Evolutionary conservation across 2,329 filamentous ascomycete species (phyloP), one percentile per base, ranked within the genome.

Genomic region (Erysiphe pulchra): DNA sequence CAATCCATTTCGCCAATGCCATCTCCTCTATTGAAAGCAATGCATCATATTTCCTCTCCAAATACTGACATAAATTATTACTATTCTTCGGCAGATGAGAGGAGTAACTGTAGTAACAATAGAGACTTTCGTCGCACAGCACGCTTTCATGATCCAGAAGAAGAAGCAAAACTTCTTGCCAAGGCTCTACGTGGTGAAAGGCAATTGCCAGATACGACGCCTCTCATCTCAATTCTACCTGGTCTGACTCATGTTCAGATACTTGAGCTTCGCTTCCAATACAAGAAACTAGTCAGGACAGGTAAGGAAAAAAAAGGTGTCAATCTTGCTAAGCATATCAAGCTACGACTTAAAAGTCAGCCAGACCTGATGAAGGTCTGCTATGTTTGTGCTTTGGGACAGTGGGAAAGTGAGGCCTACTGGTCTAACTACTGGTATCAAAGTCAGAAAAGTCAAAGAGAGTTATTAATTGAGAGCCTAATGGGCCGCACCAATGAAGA

Each of bases 351-450:
- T 55, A 85, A 86, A 62, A 76, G 82, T 39, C 71, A 76, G 53
- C 68, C 76, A 4, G 77, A 74, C 53, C 77, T 95, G 52, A 87
- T 86, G 63, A 95, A 95, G 62, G 80, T 81, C 7, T 85, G 80
- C 56, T 94, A 95, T 60, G 76, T 86, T 3, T 86, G 83, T 2
- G 85, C 87, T 0, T 71, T 95, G 0, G 90, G 90, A 10, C 71
- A 72, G 45, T 95, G 85, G 77, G 90, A 94, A 63, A 79, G 77
- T 53, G 90, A 98, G 60, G 83, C 84, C 0, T 93, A 93, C 67
- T 98, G 90, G 86, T 85, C 87, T 48, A 95, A 94, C 60, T 93
- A 84, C 61, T 95, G 85, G 77, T 95, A 94, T 63, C 87, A 94
- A 58, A 77, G 78, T 34, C 80, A 87, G 60, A 81, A 78, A 55